Percentiles rank a stretch among this genome's conserved stretches.
Evolutionary conservation across 2,329 filamentous ascomycete genomes (phyloP).

Genomic region (Xylariaceae sp.): DNA sequence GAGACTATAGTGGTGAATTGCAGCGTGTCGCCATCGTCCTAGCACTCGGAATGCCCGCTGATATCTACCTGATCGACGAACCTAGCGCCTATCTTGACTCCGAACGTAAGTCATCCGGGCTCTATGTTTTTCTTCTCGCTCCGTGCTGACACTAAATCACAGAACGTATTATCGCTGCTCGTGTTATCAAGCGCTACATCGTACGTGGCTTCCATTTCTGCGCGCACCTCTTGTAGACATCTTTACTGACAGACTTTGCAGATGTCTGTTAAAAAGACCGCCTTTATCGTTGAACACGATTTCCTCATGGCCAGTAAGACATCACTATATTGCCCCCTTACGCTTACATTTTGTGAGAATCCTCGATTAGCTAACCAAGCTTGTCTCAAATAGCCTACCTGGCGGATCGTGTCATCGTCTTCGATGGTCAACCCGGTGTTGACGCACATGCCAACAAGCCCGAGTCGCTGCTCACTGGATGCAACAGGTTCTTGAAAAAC

Average conservation of each 20-base stretch:
- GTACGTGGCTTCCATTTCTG: constrained; percentile 1
- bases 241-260: constrained; percentile 6
- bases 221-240: background rate
- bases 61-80: constrained; percentile 98
- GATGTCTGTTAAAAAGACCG: constrained; percentile 99
- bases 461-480: constrained; percentile 88
- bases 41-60: constrained; percentile 88
- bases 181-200: constrained; percentile 99
- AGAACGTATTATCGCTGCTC: constrained; percentile 89
- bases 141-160: background rate
- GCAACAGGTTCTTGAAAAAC: constrained; percentile 95
- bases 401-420: constrained; percentile 95
- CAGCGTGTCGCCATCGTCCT: constrained; percentile 98
- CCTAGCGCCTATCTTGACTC: constrained; percentile 77
- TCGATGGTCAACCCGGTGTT: constrained; percentile 88
- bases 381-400: constrained; percentile 36
- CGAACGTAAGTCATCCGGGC: constrained; percentile 5
- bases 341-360: no score
- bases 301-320: constrained; percentile 77
- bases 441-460: constrained; percentile 83
- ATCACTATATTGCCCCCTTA: no score
- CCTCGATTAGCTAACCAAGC: constrained; percentile 1
- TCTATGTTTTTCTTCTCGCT: no score
- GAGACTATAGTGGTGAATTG: constrained; percentile 73
- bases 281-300: constrained; percentile 99